These are phyloP conservation scores for Auricularia heimuer DNA, from an alignment of 768 basidiomycete genomes.

Conservation along the genomic window DNA sequence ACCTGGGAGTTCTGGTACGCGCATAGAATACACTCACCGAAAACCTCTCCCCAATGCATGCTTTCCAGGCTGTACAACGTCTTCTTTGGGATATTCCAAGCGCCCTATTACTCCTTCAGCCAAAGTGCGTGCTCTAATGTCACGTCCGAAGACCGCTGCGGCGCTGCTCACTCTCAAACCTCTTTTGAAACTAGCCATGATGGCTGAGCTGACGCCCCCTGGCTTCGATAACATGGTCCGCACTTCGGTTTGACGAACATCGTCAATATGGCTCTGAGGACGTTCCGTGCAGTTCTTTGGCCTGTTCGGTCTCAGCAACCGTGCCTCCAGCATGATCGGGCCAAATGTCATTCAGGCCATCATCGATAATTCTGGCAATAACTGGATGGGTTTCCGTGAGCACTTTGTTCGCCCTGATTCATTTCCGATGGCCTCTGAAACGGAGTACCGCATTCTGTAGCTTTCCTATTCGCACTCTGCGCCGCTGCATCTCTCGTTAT, in stretches of 20 bases:
- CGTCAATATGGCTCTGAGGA: neutral
- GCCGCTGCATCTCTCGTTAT: conserved; percentile 56
- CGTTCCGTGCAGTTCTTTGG: conserved; percentile 59
- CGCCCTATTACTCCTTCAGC: conserved; percentile 79
- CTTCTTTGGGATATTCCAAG: conserved; percentile 72
- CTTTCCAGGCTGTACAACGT: conserved; percentile 62
- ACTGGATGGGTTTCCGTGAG: conserved; percentile 66
- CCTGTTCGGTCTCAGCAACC: conserved; percentile 74
- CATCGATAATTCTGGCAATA: conserved; percentile 59
- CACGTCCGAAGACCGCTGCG: too few relatives aligned
- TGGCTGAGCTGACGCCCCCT: conserved; percentile 64
- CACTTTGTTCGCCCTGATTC: neutral
- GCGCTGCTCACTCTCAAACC: too few relatives aligned
- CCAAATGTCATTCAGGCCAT: conserved; percentile 81
- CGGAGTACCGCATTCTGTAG: neutral
- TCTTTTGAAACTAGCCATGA: conserved; percentile 16
- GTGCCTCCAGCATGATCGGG: conserved; percentile 80
- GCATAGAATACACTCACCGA: neutral
- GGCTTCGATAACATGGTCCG: conserved; percentile 74
- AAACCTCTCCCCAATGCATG: neutral
- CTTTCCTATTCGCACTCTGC: conserved; percentile 72
- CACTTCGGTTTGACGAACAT: neutral
- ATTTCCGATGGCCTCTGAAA: neutral
- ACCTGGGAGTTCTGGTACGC: conserved; percentile 78
- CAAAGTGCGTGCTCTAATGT: conserved; percentile 37